These are phyloP conservation scores for Diplodia sapinea DNA, from an alignment of 2,329 filamentous ascomycete species.

Conservation along the genomic window DNA sequence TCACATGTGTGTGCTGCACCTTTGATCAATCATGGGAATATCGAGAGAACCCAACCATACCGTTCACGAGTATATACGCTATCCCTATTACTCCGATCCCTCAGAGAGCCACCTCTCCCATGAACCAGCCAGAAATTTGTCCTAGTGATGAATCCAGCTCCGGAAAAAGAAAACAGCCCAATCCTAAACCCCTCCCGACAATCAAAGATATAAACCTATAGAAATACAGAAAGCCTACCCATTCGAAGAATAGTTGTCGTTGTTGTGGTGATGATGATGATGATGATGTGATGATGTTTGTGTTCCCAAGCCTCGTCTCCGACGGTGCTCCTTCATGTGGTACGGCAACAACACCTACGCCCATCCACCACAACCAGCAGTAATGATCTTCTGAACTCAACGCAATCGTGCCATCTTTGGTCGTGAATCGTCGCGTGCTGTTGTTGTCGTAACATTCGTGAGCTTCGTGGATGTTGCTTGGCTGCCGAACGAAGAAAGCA, in stretches of 20 bases:
- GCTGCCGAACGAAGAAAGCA: conserved; percentile 8
- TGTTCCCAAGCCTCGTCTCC: conserved; percentile 5
- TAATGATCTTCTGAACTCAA: conserved; percentile 8
- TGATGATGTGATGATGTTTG: background rate
- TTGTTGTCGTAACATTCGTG: conserved; percentile 28
- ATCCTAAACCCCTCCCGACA: background rate
- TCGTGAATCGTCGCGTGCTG: conserved; percentile 27
- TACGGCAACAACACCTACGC: conserved; percentile 25
- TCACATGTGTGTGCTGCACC: background rate
- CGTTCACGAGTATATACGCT: conserved; percentile 23
- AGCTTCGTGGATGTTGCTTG: conserved; percentile 27
- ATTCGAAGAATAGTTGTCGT: conserved; percentile 13
- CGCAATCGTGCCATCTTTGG: conserved; percentile 24
- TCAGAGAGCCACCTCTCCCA: conserved; percentile 21
- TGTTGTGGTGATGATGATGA: conserved; percentile 15
- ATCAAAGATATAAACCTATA: conserved; percentile 18
- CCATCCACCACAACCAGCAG: background rate
- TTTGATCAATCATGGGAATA: background rate
- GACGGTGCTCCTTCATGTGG: conserved; percentile 12
- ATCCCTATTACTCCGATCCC: conserved; percentile 5
- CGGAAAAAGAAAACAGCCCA: background rate
- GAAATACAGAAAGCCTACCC: conserved; percentile 27
- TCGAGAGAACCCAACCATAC: background rate
- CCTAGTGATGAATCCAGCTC: conserved; percentile 7
- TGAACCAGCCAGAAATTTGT: background rate